These are phyloP conservation scores for Saccharomyces hybrid DNA, from an alignment of 1,139 yeast genomes.

Conservation along the genomic window DNA sequence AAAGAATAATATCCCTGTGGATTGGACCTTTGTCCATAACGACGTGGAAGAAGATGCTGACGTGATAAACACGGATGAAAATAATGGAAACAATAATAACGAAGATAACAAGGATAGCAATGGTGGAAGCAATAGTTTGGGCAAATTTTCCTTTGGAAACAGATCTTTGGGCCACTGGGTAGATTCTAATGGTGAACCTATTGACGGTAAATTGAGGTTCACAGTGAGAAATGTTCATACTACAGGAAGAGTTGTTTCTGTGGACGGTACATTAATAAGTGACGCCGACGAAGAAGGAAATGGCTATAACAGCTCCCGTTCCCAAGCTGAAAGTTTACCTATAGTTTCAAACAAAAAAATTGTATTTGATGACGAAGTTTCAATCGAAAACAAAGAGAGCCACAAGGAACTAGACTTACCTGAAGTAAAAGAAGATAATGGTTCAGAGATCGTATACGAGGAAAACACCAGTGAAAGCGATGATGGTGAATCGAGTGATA, in stretches of 20 bases:
- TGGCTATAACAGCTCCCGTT: conserved; percentile 15
- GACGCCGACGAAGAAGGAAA: conserved; percentile 11
- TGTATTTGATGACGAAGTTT: conserved; percentile 34
- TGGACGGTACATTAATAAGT: conserved; percentile 69
- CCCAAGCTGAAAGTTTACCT: conserved; percentile 32
- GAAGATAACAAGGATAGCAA: conserved; percentile 11
- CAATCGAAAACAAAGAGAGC: conserved; percentile 31
- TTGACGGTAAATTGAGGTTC: conserved; percentile 77
- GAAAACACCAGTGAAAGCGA: conserved; percentile 28
- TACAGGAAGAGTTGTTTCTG: conserved; percentile 72
- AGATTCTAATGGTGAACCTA: conserved; percentile 59
- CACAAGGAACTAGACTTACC: conserved; percentile 31
- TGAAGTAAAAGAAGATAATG: conserved; percentile 28
- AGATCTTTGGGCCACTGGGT: conserved; percentile 77
- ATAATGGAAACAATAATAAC: conserved; percentile 21
- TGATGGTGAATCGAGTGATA: conserved; percentile 22
- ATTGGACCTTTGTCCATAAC: conserved; percentile 75
- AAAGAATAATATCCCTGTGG: conserved; percentile 69
- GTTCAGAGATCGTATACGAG: conserved; percentile 31
- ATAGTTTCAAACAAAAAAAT: conserved; percentile 37
- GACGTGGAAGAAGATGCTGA: conserved; percentile 41
- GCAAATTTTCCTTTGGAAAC: conserved; percentile 23
- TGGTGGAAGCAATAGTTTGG: conserved; percentile 15
- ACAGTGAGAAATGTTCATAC: conserved; percentile 65
- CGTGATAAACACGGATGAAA: conserved; percentile 21